phyloP scores from a whole-genome alignment of 345 rosid species.

The Dipteronia dyeriana region DNA sequence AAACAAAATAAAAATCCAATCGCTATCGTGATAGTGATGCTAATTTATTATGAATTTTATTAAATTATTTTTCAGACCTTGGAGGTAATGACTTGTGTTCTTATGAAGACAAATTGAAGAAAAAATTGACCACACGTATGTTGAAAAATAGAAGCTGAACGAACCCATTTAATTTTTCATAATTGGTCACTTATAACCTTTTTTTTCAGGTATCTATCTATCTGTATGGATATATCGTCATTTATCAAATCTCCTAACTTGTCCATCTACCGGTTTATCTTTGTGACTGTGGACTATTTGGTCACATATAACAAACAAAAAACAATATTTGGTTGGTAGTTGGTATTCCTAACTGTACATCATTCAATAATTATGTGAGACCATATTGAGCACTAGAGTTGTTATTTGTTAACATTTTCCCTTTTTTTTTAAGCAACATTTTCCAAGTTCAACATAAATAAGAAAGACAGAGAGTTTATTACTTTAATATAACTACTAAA shows the following conservation, averaged over 20 bases:
- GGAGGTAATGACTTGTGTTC: neutral
- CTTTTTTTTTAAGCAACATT: no score
- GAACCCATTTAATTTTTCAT: neutral
- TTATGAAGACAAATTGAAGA: neutral
- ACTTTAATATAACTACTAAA: no score
- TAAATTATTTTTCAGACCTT: neutral
- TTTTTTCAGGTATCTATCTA: no score
- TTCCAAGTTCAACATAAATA: neutral
- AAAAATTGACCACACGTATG: neutral
- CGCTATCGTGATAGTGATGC: constrained; percentile 15
- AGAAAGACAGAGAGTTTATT: no score
- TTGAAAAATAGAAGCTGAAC: neutral
- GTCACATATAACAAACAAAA: neutral
- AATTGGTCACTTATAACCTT: no score
- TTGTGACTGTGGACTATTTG: no score
- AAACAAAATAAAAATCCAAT: neutral
- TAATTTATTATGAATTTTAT: neutral
- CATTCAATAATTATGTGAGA: neutral
- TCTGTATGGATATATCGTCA: no score
- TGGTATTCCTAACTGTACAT: neutral
- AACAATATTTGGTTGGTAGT: neutral
- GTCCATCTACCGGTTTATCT: no score
- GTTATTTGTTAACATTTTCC: no score
- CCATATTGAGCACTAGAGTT: neutral
- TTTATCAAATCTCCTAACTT: no score